A percentile compares a stretch with the other conserved stretches of the same genome.
Evolutionary conservation across 2,329 filamentous ascomycete species (phyloP).

Genomic region (Pseudomassariella vexata): DNA sequence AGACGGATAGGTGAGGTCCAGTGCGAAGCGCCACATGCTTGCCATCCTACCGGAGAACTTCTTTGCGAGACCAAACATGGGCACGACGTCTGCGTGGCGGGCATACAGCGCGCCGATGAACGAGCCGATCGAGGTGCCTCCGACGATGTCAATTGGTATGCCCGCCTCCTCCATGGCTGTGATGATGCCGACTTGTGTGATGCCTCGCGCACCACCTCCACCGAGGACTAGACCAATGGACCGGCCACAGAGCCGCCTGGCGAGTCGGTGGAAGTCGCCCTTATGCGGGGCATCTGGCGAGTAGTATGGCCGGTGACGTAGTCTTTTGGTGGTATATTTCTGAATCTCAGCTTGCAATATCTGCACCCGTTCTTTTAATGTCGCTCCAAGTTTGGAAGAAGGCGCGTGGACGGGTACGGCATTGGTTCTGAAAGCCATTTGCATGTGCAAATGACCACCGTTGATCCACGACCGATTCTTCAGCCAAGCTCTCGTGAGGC

Average conservation of each 20-base stretch:
- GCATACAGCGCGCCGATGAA: constrained; percentile 96
- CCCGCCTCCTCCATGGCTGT: constrained; percentile 92
- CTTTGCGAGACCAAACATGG: constrained; percentile 94
- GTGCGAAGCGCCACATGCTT: constrained; percentile 96
- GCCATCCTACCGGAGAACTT: constrained; percentile 99
- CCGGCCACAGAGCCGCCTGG: constrained; percentile 83
- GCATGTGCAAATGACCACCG: constrained; percentile 93
- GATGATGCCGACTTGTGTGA: constrained; percentile 90
- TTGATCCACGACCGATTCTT: constrained; percentile 96
- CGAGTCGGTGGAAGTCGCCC: constrained; percentile 91
- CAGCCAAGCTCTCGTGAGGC: constrained; percentile 83
- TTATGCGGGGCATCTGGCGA: constrained; percentile 90
- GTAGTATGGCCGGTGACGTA: constrained; percentile 85
- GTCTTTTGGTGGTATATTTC: constrained; percentile 90
- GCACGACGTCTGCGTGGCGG: constrained; percentile 91
- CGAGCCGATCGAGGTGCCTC: constrained; percentile 91
- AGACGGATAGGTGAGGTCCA: constrained; percentile 93
- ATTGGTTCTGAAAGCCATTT: constrained; percentile 82
- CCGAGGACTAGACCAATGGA: constrained; percentile 92
- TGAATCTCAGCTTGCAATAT: constrained; percentile 95
- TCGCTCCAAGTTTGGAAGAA: constrained; percentile 73
- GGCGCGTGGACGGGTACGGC: constrained; percentile 71
- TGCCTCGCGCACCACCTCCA: constrained; percentile 86
- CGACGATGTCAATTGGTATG: constrained; percentile 91
- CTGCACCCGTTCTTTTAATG: constrained; percentile 87